Evolutionary conservation across 306 rosid species (phyloP).

Genomic region (Rubus parviflorus): DNA sequence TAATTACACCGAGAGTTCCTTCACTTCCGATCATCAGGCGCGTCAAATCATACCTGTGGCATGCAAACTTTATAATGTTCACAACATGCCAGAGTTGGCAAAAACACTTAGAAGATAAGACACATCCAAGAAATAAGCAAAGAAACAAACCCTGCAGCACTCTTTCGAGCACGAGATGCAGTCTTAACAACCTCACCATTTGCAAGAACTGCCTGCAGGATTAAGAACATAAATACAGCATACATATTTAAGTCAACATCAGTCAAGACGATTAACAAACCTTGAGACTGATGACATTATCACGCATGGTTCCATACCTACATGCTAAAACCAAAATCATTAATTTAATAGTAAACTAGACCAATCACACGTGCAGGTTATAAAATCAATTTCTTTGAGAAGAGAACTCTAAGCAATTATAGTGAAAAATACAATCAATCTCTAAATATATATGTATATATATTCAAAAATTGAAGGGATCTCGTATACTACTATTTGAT

Average conservation of each 20-base stretch:
- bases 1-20: slow-evolving; percentile 92
- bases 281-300: slow-evolving; percentile 86
- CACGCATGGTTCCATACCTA: slow-evolving; percentile 99
- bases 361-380: not conserved
- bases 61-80: slow-evolving; percentile 11
- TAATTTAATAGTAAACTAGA: slow-evolving; percentile 31
- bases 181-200: slow-evolving; percentile 91
- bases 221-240: slow-evolving; percentile 27
- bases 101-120: not conserved
- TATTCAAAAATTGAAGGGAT: not conserved
- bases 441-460: not conserved
- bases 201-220: slow-evolving; percentile 82
- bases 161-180: slow-evolving; percentile 93
- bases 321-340: slow-evolving; percentile 48
- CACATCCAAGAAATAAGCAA: not conserved
- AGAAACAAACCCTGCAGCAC: slow-evolving; percentile 86
- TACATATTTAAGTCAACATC: slow-evolving; percentile 14
- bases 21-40: slow-evolving; percentile 97
- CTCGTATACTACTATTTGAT: not conserved
- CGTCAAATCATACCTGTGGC: slow-evolving; percentile 83
- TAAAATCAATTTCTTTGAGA: too few relatives aligned
- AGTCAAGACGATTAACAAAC: slow-evolving; percentile 29
- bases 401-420: not conserved
- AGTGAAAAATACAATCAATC: not conserved
- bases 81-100: slow-evolving; percentile 6